A percentile compares a stretch with the other conserved stretches of the same genome.
phyloP scores from a whole-genome alignment of 2,329 filamentous ascomycete genomes.

The Aotearoamyces nothofagi region DNA sequence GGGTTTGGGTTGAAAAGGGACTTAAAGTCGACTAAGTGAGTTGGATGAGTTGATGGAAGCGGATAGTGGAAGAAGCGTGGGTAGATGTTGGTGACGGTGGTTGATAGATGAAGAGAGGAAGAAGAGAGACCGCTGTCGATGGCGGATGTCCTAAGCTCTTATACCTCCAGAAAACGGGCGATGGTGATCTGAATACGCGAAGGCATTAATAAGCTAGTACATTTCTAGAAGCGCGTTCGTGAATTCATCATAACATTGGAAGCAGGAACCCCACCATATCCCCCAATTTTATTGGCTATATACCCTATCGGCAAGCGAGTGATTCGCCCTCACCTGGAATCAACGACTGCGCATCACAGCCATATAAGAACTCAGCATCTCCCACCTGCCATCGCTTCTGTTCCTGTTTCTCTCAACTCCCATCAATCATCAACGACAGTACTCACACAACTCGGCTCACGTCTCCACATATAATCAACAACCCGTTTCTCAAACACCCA shows the following conservation, averaged over 20 bases:
- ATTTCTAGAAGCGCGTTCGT: conserved; percentile 4
- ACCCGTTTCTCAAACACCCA: conserved; percentile 20
- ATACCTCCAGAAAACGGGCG: conserved; percentile 5
- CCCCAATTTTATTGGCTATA: no score
- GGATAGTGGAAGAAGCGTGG: conserved; percentile 5
- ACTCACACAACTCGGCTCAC: conserved; percentile 11
- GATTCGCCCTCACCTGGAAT: conserved; percentile 2
- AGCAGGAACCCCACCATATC: no score
- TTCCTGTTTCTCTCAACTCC: conserved; percentile 6
- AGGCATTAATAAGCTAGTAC: conserved; percentile 1
- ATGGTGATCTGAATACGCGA: conserved; percentile 5
- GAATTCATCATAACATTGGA: conserved; percentile 3
- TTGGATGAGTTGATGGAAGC: conserved; percentile 17
- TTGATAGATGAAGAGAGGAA: conserved; percentile 20
- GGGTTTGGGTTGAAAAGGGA: no score
- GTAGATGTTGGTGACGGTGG: conserved; percentile 6
- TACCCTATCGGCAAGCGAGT: conserved; percentile 4
- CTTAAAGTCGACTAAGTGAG: conserved; percentile 4
- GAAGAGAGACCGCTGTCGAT: conserved; percentile 5
- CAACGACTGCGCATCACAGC: conserved; percentile 3
- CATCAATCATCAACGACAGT: conserved; percentile 8
- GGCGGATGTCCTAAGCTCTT: conserved; percentile 5
- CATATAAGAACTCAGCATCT: conserved; percentile 6
- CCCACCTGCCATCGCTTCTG: conserved; percentile 10
- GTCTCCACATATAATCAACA: conserved; percentile 18